A percentile compares a stretch with the other conserved stretches of the same genome.
These are phyloP conservation scores for Penicillium herquei DNA, from an alignment of 495 filamentous ascomycete genomes.

Conservation along the genomic window DNA sequence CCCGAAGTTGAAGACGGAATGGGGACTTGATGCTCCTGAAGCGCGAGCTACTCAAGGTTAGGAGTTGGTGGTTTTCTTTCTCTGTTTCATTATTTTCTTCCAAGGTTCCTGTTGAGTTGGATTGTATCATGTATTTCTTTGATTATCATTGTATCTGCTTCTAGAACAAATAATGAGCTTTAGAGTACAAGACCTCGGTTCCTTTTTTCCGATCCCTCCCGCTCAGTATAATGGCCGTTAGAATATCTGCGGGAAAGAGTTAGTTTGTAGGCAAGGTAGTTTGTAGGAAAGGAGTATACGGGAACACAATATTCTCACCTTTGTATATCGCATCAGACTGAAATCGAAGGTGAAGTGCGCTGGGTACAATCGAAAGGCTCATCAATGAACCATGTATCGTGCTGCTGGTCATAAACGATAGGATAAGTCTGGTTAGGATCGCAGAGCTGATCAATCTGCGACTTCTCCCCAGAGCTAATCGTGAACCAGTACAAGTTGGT, in stretches of 20 bases:
- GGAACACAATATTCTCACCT: not conserved
- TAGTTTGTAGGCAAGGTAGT: too few relatives aligned
- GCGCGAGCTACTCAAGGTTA: constrained; percentile 2
- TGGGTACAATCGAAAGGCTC: constrained; percentile 29
- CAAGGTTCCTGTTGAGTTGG: not conserved
- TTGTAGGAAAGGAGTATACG: not conserved
- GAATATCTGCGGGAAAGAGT: too few relatives aligned
- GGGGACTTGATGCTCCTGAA: constrained; percentile 17
- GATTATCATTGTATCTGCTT: constrained; percentile 2
- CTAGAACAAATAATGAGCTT: constrained; percentile 5
- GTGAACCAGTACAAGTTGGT: constrained; percentile 32
- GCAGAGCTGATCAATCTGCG: constrained; percentile 25
- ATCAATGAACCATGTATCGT: constrained; percentile 28
- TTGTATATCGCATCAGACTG: not conserved
- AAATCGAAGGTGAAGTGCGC: constrained; percentile 14
- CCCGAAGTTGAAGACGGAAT: constrained; percentile 16
- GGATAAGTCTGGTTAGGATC: constrained; percentile 18
- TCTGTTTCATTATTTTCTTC: too few relatives aligned
- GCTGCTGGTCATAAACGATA: constrained; percentile 25
- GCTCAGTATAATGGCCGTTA: too few relatives aligned
- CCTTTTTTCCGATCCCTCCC: too few relatives aligned
- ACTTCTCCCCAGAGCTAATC: constrained; percentile 18
- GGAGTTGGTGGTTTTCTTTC: too few relatives aligned
- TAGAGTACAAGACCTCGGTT: not conserved
- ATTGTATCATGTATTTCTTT: not conserved